Conservation (phyloP, 441 rosid species). For the Biscutella laevigata region DNA sequence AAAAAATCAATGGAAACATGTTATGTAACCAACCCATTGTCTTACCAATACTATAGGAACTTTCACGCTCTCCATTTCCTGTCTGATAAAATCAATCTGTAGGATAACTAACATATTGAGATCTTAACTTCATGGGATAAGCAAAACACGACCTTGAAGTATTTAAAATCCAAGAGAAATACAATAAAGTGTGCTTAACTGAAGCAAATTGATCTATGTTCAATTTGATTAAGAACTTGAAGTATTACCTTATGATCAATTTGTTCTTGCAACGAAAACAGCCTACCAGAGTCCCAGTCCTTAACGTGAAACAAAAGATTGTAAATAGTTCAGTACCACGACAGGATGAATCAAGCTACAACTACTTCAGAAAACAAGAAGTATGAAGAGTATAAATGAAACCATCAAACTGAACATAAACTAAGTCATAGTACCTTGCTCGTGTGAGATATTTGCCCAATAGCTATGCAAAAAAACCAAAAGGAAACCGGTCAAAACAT, state of each 20-base stretch:
- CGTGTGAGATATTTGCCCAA: constrained; percentile 67
- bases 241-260: constrained; percentile 70
- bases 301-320: constrained; percentile 12
- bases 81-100: constrained; percentile 60
- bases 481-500: background rate
- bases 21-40: background rate
- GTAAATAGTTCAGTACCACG: background rate
- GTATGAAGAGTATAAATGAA: background rate
- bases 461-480: constrained; percentile 34
- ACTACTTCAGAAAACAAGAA: too few species aligned
- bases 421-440: constrained; percentile 41
- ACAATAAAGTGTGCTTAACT: too few species aligned
- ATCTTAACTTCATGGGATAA: constrained; percentile 5
- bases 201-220: background rate
- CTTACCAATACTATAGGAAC: constrained; percentile 63
- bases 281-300: constrained; percentile 58
- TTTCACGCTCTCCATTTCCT: constrained; percentile 41
- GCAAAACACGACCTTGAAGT: background rate
- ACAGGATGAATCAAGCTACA: too few species aligned
- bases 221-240: background rate
- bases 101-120: constrained; percentile 11
- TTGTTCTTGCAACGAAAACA: constrained; percentile 74
- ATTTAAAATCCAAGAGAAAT: background rate
- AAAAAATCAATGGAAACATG: background rate
- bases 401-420: background rate